Evolutionary conservation across 164 flowering plant genomes (phyloP), one percentile per base, ranked within the genome.

Genomic region (Annona cherimola): DNA sequence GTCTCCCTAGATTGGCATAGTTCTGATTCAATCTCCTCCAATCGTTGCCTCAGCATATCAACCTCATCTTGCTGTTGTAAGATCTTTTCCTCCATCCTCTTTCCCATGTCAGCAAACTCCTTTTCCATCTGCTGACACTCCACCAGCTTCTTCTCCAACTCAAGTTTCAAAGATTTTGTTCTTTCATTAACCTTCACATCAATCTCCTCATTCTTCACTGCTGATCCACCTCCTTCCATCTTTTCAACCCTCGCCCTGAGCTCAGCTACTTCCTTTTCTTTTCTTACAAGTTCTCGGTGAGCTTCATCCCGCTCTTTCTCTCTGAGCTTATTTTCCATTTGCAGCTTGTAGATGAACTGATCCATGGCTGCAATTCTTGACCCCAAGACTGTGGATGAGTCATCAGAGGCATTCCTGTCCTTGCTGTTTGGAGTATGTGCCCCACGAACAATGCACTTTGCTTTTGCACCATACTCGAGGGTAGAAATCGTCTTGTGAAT

Each of bases 401-500:
- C 92, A 70, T 91, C 98, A 45, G 78, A 70, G 6, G 79, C 80
- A 54, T 73, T 44, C 73, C 87, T 89, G 71, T 84, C 96, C 75
- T 87, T 92, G 20, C 72, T 59, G 40, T 42, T 73, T 55, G 98
- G 97, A 20, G 97, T 88, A 64, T 84, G 89, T 73, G 90, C 89
- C n/a, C 93, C 93, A 61, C 99, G 93, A 41, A 95, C 86, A 43
- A 95, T 95, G 74, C 99, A 93, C 73, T 95, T 95, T 2, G 99
- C 98, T 81, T 95, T 95, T 16, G 99, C 99, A n/a, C 99, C 99
- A 76, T 95, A 95, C 72, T 95, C 99, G n/a, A 95, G 86, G 4
- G 98, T 95, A 59, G 91, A 85, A 39, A 93, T 83, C 39, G 99
- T 95, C 81, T 90, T 95, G 76, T 93, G 90, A 74, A 93, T 82